These are phyloP conservation scores for Candida dubliniensis DNA, from an alignment of 1,139 yeast species.

Conservation along the genomic window DNA sequence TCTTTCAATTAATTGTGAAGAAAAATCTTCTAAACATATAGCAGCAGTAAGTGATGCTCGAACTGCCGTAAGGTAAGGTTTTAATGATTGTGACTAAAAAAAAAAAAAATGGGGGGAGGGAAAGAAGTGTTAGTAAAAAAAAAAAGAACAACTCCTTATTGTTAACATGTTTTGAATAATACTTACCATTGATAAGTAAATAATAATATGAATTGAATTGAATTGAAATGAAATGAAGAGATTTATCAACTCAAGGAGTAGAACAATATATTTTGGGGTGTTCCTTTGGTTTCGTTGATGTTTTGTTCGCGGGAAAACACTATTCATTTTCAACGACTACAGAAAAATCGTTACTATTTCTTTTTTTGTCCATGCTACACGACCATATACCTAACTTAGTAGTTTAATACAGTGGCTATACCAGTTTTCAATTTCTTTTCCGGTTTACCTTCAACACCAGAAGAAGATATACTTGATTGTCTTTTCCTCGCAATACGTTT, in stretches of 20 bases:
- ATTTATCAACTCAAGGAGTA: too few relatives aligned
- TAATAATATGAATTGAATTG: too few relatives aligned
- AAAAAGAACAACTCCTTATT: not conserved
- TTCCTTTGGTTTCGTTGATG: too few relatives aligned
- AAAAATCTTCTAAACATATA: constrained; percentile 89
- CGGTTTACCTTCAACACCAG: constrained; percentile 6
- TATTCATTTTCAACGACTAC: too few relatives aligned
- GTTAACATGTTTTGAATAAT: too few relatives aligned
- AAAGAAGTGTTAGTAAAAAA: not conserved
- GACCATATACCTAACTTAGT: constrained; percentile 10
- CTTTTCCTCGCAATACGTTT: constrained; percentile 11
- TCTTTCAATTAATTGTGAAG: constrained; percentile 93
- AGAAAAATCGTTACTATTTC: too few relatives aligned
- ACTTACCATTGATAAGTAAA: too few relatives aligned
- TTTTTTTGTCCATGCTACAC: constrained; percentile 4
- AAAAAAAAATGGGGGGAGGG: not conserved
- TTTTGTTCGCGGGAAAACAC: too few relatives aligned
- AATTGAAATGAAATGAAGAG: too few relatives aligned
- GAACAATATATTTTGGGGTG: too few relatives aligned
- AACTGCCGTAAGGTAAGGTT: constrained; percentile 93
- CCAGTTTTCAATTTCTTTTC: constrained; percentile 11
- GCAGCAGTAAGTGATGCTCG: constrained; percentile 94
- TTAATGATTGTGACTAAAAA: constrained; percentile 79
- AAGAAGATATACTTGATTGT: constrained; percentile 7
- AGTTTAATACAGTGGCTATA: constrained; percentile 15